Percentiles rank a stretch among this genome's conserved stretches.
These are phyloP conservation scores for Solanum piurae DNA, from an alignment of 257 asterid genomes.

Conservation along the genomic window DNA sequence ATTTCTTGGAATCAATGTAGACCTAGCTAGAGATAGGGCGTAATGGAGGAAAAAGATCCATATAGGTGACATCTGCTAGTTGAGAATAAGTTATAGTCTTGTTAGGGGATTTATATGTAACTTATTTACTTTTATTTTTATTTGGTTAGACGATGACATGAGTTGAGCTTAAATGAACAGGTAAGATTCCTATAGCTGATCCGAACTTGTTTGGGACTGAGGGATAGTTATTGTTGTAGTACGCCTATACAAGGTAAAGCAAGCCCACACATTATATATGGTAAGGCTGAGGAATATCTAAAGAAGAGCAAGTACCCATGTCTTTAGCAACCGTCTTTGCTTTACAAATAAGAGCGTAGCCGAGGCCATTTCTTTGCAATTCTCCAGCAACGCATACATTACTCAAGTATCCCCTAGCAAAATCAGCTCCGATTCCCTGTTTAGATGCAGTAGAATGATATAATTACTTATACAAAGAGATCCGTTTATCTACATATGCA, in stretches of 20 bases:
- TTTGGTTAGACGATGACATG: background rate
- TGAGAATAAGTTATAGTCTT: background rate
- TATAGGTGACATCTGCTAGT: background rate
- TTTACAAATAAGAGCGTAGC: constrained; percentile 53
- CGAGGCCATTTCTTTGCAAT: constrained; percentile 77
- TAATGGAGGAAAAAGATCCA: background rate
- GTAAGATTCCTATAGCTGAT: background rate
- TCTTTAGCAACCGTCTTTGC: constrained; percentile 63
- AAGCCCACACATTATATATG: background rate
- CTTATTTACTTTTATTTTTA: background rate
- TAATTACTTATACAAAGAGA: background rate
- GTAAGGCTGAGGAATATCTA: background rate
- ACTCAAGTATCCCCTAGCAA: constrained; percentile 84
- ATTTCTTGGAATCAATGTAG: background rate
- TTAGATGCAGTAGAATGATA: constrained; percentile 3
- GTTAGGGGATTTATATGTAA: background rate
- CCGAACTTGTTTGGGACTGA: background rate
- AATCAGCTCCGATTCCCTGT: constrained; percentile 87
- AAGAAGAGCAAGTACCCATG: constrained; percentile 42
- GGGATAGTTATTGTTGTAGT: background rate
- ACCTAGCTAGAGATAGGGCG: background rate
- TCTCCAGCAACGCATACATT: constrained; percentile 88
- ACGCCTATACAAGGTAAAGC: background rate
- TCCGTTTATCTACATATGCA: background rate
- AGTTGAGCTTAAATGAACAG: background rate